A percentile compares a stretch with the other conserved stretches of the same genome.
Evolutionary conservation across 2,329 filamentous ascomycete genomes (phyloP).

Genomic region (Scedosporium minutisporum): DNA sequence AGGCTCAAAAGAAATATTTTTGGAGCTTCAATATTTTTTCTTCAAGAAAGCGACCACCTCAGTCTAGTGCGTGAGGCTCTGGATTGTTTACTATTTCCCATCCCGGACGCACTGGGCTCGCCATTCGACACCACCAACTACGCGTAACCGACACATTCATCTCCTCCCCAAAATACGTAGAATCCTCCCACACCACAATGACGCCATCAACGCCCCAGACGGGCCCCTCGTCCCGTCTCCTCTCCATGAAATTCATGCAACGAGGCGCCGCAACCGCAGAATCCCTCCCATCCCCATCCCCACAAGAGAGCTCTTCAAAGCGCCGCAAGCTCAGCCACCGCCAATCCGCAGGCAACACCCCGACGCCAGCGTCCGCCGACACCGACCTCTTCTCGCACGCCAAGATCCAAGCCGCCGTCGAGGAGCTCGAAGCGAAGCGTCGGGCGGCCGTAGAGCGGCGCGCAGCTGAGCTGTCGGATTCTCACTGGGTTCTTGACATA

Average conservation of each 20-base stretch:
- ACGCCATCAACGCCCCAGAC: constrained; percentile 44
- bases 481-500: constrained; percentile 64
- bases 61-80: no score
- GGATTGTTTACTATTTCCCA: no score
- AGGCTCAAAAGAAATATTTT: no score
- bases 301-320: constrained; percentile 48
- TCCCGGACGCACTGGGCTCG: no score
- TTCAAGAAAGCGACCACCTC: no score
- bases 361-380: background rate
- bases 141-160: no score
- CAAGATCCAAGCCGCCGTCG: constrained; percentile 53
- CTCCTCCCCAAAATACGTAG: no score
- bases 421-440: constrained; percentile 57
- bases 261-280: constrained; percentile 40
- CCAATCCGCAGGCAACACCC: constrained; percentile 19
- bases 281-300: constrained; percentile 32
- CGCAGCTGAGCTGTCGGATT: constrained; percentile 55
- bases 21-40: no score
- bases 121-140: no score
- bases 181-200: constrained; percentile 18
- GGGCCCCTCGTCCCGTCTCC: constrained; percentile 63
- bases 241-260: constrained; percentile 98
- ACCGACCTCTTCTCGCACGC: constrained; percentile 22
- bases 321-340: constrained; percentile 43
- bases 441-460: constrained; percentile 52